These are phyloP conservation scores for Hypoxylon sp. DNA, from an alignment of 2,329 filamentous ascomycete species.

Conservation along the genomic window DNA sequence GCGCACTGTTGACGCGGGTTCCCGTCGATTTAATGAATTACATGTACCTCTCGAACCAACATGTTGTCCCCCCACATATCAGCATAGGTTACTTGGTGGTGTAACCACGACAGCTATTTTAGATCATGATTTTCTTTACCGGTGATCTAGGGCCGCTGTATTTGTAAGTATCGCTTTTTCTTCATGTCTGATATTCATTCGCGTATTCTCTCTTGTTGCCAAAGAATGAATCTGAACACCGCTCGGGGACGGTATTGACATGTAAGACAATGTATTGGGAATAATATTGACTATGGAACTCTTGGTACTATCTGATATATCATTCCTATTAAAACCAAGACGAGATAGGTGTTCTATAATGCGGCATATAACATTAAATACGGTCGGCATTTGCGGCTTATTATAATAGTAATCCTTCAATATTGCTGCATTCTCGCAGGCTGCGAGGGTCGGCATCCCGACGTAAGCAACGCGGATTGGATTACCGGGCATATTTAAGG, in stretches of 20 bases:
- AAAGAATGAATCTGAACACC: background rate
- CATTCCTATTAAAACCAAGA: background rate
- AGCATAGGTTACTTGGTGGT: conserved; percentile 43
- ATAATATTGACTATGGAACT: background rate
- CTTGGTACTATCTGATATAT: background rate
- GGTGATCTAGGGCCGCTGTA: conserved; percentile 43
- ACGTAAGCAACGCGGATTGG: conserved; percentile 19
- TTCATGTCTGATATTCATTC: background rate
- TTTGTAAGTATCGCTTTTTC: background rate
- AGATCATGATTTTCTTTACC: conserved; percentile 42
- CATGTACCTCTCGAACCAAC: conserved; percentile 54
- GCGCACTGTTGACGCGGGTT: conserved; percentile 58
- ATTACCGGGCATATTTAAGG: background rate
- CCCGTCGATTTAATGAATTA: conserved; percentile 55
- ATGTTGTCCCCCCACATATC: conserved; percentile 44
- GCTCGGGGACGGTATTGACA: background rate
- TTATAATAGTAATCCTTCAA: background rate
- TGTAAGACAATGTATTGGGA: background rate
- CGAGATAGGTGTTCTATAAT: background rate
- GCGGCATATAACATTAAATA: background rate
- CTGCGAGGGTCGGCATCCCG: conserved; percentile 21
- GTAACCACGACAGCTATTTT: conserved; percentile 49
- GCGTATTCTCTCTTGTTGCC: background rate
- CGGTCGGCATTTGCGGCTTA: background rate
- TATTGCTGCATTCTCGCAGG: background rate